Percentiles rank a stretch among this genome's conserved stretches.
phyloP scores from a whole-genome alignment of 1,284 basidiomycete species.

The Sporisorium scitamineum region DNA sequence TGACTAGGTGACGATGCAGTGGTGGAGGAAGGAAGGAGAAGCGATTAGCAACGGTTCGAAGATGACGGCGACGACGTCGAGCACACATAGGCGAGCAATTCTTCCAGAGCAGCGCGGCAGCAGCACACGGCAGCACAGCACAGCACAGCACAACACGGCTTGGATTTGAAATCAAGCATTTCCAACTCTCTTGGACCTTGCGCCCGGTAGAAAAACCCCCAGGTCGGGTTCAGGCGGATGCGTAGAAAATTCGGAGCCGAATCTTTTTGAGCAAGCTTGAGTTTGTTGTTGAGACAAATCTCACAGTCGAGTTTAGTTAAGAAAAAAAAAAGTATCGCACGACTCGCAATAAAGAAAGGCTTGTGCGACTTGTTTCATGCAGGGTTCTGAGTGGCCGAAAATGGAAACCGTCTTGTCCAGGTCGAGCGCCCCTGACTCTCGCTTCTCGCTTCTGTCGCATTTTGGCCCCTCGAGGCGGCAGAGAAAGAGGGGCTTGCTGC shows the following conservation, averaged over 20 bases:
- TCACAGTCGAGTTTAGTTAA: too few species aligned
- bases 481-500: constrained; percentile 30
- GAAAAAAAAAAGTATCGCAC: constrained; percentile 1
- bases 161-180: constrained; percentile 31
- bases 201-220: neutral
- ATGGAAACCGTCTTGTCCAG: neutral
- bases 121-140: too few species aligned
- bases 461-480: neutral
- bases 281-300: too few species aligned
- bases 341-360: neutral
- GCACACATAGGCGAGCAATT: constrained; percentile 18
- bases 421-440: constrained; percentile 25
- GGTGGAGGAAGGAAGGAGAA: constrained; percentile 8
- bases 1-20: constrained; percentile 22
- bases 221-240: constrained; percentile 29
- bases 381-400: constrained; percentile 2
- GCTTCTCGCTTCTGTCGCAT: neutral
- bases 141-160: neutral
- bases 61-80: constrained; percentile 5
- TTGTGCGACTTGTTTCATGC: neutral
- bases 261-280: neutral
- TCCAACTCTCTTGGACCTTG: neutral
- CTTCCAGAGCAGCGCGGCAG: constrained; percentile 13
- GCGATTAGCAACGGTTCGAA: too few species aligned
- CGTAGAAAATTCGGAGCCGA: constrained; percentile 26